These are phyloP conservation scores for Penicillium sp. DNA, from an alignment of 2,329 filamentous ascomycete genomes.

Conservation along the genomic window DNA sequence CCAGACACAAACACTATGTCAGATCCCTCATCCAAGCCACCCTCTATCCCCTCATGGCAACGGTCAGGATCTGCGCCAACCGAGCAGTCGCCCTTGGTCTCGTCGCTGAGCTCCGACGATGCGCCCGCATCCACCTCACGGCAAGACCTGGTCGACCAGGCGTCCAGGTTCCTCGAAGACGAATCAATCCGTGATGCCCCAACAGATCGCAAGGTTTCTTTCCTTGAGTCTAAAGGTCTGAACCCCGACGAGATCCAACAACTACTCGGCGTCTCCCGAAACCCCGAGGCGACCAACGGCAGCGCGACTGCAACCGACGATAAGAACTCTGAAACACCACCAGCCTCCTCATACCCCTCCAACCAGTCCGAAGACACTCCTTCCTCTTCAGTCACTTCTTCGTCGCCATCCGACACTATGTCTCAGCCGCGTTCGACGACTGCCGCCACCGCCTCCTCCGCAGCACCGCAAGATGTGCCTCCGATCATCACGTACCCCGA, in stretches of 20 bases:
- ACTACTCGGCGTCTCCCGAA: constrained; percentile 54
- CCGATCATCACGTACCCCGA: constrained; percentile 68
- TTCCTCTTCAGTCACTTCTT: constrained; percentile 2
- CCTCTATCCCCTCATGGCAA: constrained; percentile 44
- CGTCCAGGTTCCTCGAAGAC: constrained; percentile 72
- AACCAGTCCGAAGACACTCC: constrained; percentile 8
- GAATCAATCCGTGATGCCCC: constrained; percentile 67
- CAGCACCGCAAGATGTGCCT: constrained; percentile 46
- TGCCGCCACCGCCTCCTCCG: constrained; percentile 15
- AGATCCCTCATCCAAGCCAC: constrained; percentile 30
- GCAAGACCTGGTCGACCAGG: constrained; percentile 59
- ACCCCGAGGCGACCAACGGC: constrained; percentile 26
- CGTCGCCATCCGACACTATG: constrained; percentile 14
- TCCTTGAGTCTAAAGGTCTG: constrained; percentile 76
- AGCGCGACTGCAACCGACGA: constrained; percentile 13
- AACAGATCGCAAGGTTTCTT: constrained; percentile 69
- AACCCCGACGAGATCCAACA: constrained; percentile 64
- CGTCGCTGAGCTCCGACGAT: constrained; percentile 29
- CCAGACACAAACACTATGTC: constrained; percentile 28
- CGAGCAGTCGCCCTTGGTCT: constrained; percentile 32
- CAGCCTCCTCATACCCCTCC: constrained; percentile 5
- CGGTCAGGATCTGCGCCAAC: constrained; percentile 18
- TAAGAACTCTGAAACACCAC: constrained; percentile 8
- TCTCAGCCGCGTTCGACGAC: constrained; percentile 14
- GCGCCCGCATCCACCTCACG: constrained; percentile 25